phyloP scores from a whole-genome alignment of 164 flowering plant genomes.

The Magnolia officinalis region DNA sequence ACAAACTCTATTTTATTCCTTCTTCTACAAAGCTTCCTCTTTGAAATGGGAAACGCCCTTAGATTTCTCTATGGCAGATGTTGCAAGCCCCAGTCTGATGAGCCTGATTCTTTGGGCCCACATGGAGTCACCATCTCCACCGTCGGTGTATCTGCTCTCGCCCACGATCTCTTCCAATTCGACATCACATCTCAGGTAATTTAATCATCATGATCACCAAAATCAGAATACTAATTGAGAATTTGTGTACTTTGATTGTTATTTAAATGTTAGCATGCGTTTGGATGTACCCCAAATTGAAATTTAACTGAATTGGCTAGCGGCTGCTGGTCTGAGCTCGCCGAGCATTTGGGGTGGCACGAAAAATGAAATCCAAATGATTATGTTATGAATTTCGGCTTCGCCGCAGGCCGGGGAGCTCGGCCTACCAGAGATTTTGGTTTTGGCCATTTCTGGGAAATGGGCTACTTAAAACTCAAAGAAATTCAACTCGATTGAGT shows the following conservation, averaged over 20 bases:
- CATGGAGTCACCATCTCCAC: slow-evolving; percentile 53
- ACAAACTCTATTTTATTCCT: neutral
- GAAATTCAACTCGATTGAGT: too few species aligned
- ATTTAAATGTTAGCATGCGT: too few species aligned
- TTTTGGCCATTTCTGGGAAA: too few species aligned
- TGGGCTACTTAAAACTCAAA: too few species aligned
- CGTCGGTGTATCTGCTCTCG: slow-evolving; percentile 69
- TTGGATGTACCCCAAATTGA: neutral
- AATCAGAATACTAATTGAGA: neutral
- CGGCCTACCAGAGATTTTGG: too few species aligned
- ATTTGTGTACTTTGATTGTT: neutral
- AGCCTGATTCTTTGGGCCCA: slow-evolving; percentile 34
- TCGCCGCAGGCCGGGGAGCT: too few species aligned
- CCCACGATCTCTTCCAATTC: slow-evolving; percentile 67
- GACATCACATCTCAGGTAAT: slow-evolving; percentile 75
- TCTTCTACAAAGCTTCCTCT: neutral
- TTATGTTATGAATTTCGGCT: too few species aligned
- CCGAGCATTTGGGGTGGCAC: too few species aligned
- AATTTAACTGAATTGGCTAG: neutral
- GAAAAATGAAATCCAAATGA: too few species aligned
- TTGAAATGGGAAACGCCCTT: slow-evolving; percentile 67
- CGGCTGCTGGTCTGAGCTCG: too few species aligned
- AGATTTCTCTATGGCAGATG: slow-evolving; percentile 44
- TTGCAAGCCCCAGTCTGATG: slow-evolving; percentile 31
- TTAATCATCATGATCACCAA: neutral